phyloP scores from a whole-genome alignment of 1,284 basidiomycete genomes.

The Irpex sp. region DNA sequence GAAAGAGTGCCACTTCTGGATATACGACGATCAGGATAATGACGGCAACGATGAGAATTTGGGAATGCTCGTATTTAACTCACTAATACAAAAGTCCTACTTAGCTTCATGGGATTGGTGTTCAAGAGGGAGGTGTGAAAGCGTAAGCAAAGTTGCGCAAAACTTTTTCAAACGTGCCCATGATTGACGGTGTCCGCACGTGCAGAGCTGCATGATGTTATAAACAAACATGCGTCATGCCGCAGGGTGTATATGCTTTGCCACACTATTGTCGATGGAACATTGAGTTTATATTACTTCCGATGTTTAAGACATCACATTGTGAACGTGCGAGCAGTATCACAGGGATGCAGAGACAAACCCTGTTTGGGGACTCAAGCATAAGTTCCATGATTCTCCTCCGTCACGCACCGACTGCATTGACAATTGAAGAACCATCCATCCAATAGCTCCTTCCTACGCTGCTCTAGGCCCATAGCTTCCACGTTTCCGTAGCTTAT shows the following conservation, averaged over 20 bases:
- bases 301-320: background rate
- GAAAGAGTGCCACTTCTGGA: constrained; percentile 17
- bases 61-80: background rate
- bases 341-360: background rate
- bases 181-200: background rate
- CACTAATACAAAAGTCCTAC: background rate
- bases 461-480: constrained; percentile 27
- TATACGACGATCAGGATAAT: background rate
- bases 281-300: background rate
- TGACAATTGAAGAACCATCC: constrained; percentile 40
- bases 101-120: background rate
- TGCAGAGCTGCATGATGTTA: background rate
- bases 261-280: background rate
- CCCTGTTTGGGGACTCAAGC: background rate
- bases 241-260: background rate
- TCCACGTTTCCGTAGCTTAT: constrained; percentile 42
- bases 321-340: background rate
- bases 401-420: constrained; percentile 34
- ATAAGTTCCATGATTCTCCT: constrained; percentile 11
- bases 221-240: background rate
- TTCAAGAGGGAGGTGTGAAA: background rate
- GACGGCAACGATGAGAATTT: background rate
- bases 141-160: background rate
- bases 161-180: background rate
- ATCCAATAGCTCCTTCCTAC: constrained; percentile 33